Base-by-base conservation (phyloP, 225 moss, liverwort and hornwort genomes). In the Marchantia polymorpha region DNA sequence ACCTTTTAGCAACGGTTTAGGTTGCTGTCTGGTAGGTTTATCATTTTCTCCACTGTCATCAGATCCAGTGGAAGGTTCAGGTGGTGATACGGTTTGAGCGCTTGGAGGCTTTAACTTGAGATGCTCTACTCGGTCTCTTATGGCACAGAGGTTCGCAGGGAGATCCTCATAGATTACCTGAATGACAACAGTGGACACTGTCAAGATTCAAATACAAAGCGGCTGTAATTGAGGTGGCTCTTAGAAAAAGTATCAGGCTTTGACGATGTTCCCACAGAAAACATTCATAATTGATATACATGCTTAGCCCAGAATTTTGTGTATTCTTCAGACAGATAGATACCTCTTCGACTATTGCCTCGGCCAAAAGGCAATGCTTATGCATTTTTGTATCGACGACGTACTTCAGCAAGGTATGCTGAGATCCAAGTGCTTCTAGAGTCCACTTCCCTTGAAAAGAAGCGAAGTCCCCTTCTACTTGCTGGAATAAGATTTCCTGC, bases 261-360 rank as follows among this genome's bases (percentile, higher is more conserved):
- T 39, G 5, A 39, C 39, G 5, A 39, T 39, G 5, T 39, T 39
- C 39, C 39, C 39, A 39, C 39, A 39, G 39, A 2, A 56, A 56
- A 56, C 1, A 56, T 56, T 56, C n/a, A 30, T 0, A 39, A 19
- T 0, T 31, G 12, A 20, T 0, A 10, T 12, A 67, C 11, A 48
- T 22, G 13, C 15, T 20, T 23, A 69, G 8, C 30, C 12, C 25
- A 22, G 64, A 64, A 64, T 3, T 67, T 23, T 6, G 22, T 3
- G n/a, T 52, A 13, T 73, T 29, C 26, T 46, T 5, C 49, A 46
- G 50, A 23, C 29, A 27, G 29, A 25, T 77, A 27, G 64, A 39
- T 87, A 95, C 95, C 94, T 97, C 93, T 83, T 94, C 96, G 58
- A 97, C 90, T 76, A 97, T 90, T 74, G 93, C 93, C 87, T 97